Conservation (phyloP, 331 rosid genomes). For the Prunus yedoensis region DNA sequence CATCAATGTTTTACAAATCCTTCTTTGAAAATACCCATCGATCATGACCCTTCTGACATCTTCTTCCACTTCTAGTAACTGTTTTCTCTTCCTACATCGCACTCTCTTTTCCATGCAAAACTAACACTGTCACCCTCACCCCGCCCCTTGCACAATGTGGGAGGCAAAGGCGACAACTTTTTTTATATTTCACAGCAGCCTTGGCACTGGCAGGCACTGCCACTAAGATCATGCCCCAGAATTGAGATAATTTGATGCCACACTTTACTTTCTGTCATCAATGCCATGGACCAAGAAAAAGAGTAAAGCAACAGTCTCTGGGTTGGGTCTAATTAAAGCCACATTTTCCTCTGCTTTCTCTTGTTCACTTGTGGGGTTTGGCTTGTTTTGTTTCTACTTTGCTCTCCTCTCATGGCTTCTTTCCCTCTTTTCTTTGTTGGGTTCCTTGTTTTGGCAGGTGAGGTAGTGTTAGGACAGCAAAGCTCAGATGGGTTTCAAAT, state of each 20-base stretch:
- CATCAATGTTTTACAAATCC: slow-evolving; percentile 18
- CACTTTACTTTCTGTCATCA: slow-evolving; percentile 39
- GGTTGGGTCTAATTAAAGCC: not conserved
- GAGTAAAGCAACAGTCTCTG: not conserved
- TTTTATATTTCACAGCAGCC: not conserved
- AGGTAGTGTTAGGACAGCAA: slow-evolving; percentile 14
- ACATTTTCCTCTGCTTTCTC: not conserved
- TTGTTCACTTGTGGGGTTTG: slow-evolving; percentile 4
- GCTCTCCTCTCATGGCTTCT: slow-evolving; percentile 45
- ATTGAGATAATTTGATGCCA: not conserved
- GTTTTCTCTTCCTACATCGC: slow-evolving; percentile 30
- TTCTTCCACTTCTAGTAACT: slow-evolving; percentile 27
- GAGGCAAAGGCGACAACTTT: slow-evolving; percentile 34
- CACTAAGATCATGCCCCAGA: not conserved
- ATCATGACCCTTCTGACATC: slow-evolving; percentile 37
- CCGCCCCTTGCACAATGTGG: slow-evolving; percentile 17
- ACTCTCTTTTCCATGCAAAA: slow-evolving; percentile 37
- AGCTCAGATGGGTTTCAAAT: slow-evolving; percentile 17
- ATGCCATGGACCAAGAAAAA: slow-evolving; percentile 23
- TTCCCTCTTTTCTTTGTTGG: slow-evolving; percentile 38
- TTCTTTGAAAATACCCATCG: slow-evolving; percentile 7
- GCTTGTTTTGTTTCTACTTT: not conserved
- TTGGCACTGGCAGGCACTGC: not conserved
- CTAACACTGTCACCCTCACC: slow-evolving; percentile 45
- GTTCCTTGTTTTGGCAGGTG: slow-evolving; percentile 47